A percentile compares a stretch with the other conserved stretches of the same genome.
Evolutionary conservation across 306 rosid genomes (phyloP).

Genomic region (Parietaria judaica): DNA sequence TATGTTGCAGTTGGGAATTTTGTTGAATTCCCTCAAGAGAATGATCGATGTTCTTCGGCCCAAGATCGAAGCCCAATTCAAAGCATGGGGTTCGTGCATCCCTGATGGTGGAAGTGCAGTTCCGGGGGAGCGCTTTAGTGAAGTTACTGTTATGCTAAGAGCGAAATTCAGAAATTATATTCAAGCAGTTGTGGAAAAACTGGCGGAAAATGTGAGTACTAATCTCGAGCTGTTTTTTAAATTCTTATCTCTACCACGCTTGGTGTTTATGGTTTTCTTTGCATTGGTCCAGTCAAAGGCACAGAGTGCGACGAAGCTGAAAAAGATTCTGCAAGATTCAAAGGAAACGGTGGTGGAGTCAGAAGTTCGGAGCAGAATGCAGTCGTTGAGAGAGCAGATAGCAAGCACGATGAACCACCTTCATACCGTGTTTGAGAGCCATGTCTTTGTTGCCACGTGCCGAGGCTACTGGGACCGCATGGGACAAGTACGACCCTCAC

Average conservation of each 20-base stretch:
- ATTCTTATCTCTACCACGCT: not conserved
- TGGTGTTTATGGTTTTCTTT: slow-evolving; percentile 2
- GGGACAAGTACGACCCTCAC: slow-evolving; percentile 63
- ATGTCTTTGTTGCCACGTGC: slow-evolving; percentile 70
- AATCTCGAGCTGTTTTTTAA: slow-evolving; percentile 9
- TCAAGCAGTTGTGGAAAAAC: slow-evolving; percentile 88
- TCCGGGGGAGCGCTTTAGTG: slow-evolving; percentile 97
- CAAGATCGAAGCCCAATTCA: slow-evolving; percentile 78
- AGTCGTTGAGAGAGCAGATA: slow-evolving; percentile 73
- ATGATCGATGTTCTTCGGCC: slow-evolving; percentile 88
- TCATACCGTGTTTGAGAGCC: slow-evolving; percentile 60
- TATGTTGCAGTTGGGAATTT: slow-evolving; percentile 56
- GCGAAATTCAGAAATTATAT: slow-evolving; percentile 85
- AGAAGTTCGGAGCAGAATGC: slow-evolving; percentile 71
- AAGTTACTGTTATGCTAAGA: slow-evolving; percentile 95
- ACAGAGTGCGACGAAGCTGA: slow-evolving; percentile 79
- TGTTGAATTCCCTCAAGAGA: slow-evolving; percentile 85
- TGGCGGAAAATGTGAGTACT: slow-evolving; percentile 72
- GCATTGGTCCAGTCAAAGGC: slow-evolving; percentile 54
- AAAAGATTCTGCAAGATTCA: slow-evolving; percentile 91
- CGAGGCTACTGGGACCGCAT: slow-evolving; percentile 93
- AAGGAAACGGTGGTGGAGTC: slow-evolving; percentile 79
- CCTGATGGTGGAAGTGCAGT: slow-evolving; percentile 70
- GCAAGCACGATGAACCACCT: slow-evolving; percentile 57
- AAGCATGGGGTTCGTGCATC: slow-evolving; percentile 86